Evolutionary conservation across 73 alveolate genomes (phyloP), one percentile per base, ranked within the genome.

Genomic region (Effrenium voratum): DNA sequence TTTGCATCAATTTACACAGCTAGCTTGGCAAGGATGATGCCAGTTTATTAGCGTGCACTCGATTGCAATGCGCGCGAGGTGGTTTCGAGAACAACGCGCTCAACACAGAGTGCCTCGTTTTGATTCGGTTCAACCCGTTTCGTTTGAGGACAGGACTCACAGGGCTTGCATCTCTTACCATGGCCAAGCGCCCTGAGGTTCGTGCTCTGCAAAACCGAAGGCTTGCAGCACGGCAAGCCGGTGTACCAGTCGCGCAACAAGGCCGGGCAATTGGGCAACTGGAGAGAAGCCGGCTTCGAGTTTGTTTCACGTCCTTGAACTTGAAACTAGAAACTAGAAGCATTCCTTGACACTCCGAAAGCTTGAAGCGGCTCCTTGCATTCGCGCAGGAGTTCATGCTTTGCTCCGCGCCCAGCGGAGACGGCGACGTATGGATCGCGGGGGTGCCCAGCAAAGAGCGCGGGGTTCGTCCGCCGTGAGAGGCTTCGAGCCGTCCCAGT

Each of bases 191-290:
- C n/a, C 38, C 63, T 45, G 46, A 80, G 91, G 91, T 82, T 82
- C 19, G 75, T 82, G 2, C 92, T 82, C 50, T 82, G 92, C 92
- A 82, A 82, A 49, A 47, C 92, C 24, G 92, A 82, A 34, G 92
- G 92, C 32, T 36, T 82, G 50, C 92, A 82, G 34, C 92, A 82
- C 36, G 92, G 92, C 46, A 46, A 82, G 19, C 92, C 92, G 24
- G 92, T 82, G 47, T 82, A 22, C 73, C 92, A 82, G 75, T 82
- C 92, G 6, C 92, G 92, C 46, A 82, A 82, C 92, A 82, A 82
- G 92, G 92, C 45, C 12, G 19, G 19, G 63, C 63, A 8, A 52
- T 19, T 12, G 63, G 63, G 63, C 19, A 12, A 8, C 63, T 52
- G 19, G 63, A 52, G 63, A 8, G 8, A 19, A 19, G 19, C 63